Conservation (phyloP, 2,329 filamentous ascomycete genomes). For the Celoporthe dispersa region DNA sequence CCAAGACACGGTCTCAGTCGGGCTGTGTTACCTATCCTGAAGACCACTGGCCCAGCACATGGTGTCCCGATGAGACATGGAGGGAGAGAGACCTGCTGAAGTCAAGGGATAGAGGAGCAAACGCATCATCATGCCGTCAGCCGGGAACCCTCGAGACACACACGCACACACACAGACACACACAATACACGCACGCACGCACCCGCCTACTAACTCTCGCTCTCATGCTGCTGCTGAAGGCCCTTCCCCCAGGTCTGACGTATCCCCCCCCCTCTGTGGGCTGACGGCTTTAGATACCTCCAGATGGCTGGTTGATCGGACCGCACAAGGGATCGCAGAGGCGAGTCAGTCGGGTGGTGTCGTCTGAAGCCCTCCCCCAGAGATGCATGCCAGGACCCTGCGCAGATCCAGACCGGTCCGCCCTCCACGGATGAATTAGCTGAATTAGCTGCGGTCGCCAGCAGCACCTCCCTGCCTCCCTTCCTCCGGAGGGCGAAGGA, state of each 20-base stretch:
- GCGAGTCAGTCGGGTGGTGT: neutral
- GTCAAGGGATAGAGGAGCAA: neutral
- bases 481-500: neutral
- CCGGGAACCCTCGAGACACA: neutral
- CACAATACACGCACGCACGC: too few species aligned
- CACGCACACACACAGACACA: too few species aligned
- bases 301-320: neutral
- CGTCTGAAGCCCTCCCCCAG: neutral
- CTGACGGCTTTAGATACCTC: neutral
- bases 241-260: neutral
- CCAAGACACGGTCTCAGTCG: constrained; percentile 14
- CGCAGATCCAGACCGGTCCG: neutral
- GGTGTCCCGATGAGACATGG: constrained; percentile 10
- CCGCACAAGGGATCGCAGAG: neutral
- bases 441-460: neutral
- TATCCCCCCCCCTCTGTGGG: neutral
- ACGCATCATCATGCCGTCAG: neutral
- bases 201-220: too few species aligned
- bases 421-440: neutral
- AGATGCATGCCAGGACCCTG: neutral
- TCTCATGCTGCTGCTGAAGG: neutral
- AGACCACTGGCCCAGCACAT: constrained; percentile 3
- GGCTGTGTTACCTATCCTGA: neutral
- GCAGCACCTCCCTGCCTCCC: neutral
- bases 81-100: neutral